These are phyloP conservation scores for Camelina neglecta DNA, from an alignment of 345 rosid genomes.

Conservation along the genomic window DNA sequence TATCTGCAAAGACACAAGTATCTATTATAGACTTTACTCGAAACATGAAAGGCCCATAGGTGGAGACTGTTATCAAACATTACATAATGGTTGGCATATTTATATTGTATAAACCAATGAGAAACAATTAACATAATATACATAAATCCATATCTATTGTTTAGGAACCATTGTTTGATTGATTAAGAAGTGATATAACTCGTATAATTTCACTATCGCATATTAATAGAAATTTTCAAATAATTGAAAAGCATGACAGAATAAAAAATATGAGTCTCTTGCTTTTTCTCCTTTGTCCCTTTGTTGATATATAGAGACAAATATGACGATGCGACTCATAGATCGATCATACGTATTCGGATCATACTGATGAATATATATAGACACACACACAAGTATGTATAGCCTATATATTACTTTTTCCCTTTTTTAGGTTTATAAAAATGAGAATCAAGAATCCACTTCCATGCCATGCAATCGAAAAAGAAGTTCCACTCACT, in stretches of 20 bases:
- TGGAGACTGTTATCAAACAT: too few species aligned
- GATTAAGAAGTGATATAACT: not conserved
- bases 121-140: not conserved
- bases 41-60: too few species aligned
- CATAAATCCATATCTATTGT: not conserved
- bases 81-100: not conserved
- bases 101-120: not conserved
- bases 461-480: slow-evolving; percentile 46
- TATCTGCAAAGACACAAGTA: not conserved
- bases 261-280: slow-evolving; percentile 21
- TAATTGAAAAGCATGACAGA: not conserved
- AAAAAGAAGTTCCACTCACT: slow-evolving; percentile 47
- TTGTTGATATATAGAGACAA: slow-evolving; percentile 47
- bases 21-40: not conserved
- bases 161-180: not conserved
- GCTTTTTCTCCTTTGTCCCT: slow-evolving; percentile 46
- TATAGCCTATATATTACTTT: not conserved
- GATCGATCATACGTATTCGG: slow-evolving; percentile 34
- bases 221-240: not conserved
- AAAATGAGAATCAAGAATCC: slow-evolving; percentile 58
- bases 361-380: slow-evolving; percentile 26
- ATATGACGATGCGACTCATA: slow-evolving; percentile 44
- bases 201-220: not conserved
- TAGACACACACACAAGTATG: not conserved
- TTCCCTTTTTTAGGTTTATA: slow-evolving; percentile 29